A percentile compares a stretch with the other conserved stretches of the same genome.
These are phyloP conservation scores for Gynandropsis gynandra DNA, from an alignment of 345 rosid species.

Conservation along the genomic window DNA sequence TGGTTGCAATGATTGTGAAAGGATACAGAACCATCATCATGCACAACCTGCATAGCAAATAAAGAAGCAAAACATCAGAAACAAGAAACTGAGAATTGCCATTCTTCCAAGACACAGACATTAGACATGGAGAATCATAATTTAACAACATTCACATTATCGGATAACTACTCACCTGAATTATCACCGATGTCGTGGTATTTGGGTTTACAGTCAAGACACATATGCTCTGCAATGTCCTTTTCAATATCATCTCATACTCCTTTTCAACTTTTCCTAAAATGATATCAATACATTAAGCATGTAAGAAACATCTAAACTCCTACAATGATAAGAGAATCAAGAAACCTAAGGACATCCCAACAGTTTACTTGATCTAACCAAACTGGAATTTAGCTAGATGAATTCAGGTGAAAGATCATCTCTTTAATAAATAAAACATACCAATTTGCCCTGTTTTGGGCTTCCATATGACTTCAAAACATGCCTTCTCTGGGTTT, in stretches of 20 bases:
- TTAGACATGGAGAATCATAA: neutral
- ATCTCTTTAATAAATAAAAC: neutral
- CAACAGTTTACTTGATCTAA: slow-evolving; percentile 1
- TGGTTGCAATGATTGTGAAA: neutral
- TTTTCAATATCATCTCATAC: slow-evolving; percentile 74
- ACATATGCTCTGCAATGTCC: slow-evolving; percentile 80
- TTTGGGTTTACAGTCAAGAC: slow-evolving; percentile 73
- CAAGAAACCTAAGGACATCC: slow-evolving; percentile 1
- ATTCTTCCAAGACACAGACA: neutral
- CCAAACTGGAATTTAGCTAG: neutral
- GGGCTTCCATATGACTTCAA: slow-evolving; percentile 96
- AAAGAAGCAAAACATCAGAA: slow-evolving; percentile 10
- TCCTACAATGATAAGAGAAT: neutral
- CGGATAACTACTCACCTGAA: slow-evolving; percentile 43
- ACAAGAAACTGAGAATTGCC: neutral
- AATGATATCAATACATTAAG: slow-evolving; percentile 1
- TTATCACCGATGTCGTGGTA: slow-evolving; percentile 72
- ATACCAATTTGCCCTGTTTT: slow-evolving; percentile 80
- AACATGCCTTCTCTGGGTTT: slow-evolving; percentile 79
- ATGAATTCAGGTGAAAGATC: neutral
- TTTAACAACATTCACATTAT: neutral
- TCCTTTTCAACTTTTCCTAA: slow-evolving; percentile 72
- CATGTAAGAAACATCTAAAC: neutral
- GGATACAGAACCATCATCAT: slow-evolving; percentile 98
- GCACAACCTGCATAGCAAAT: slow-evolving; percentile 51